These are phyloP conservation scores for Ustilago shanxiensis DNA, from an alignment of 1,284 basidiomycete species.

Conservation along the genomic window DNA sequence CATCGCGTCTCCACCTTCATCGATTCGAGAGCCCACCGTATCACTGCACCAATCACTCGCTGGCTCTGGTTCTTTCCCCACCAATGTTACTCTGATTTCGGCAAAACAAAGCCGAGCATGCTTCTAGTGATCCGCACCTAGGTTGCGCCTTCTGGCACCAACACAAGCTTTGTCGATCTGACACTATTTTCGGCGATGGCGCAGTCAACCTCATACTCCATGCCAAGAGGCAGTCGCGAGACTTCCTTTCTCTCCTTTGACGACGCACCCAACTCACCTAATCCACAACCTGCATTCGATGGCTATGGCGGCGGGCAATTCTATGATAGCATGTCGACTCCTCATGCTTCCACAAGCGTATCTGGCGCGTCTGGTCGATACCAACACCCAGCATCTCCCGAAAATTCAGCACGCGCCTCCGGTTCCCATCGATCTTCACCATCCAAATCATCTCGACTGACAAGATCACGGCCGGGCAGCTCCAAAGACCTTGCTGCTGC, in stretches of 20 bases:
- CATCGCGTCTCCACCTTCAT: neutral
- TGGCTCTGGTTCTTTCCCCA: neutral
- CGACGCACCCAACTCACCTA: slow-evolving; percentile 26
- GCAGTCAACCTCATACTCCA: slow-evolving; percentile 10
- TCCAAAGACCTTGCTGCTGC: slow-evolving; percentile 17
- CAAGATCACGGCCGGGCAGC: slow-evolving; percentile 11
- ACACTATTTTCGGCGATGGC: slow-evolving; percentile 11
- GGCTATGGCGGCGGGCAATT: slow-evolving; percentile 1
- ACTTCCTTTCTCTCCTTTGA: slow-evolving; percentile 41
- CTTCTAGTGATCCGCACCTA: slow-evolving; percentile 6
- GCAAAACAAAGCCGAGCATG: slow-evolving; percentile 10
- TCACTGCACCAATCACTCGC: neutral
- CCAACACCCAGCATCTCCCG: slow-evolving; percentile 6
- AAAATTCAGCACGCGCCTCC: neutral
- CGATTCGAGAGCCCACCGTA: neutral
- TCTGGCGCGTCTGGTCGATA: neutral
- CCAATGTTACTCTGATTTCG: slow-evolving; percentile 16
- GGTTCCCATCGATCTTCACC: slow-evolving; percentile 18
- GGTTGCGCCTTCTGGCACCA: neutral
- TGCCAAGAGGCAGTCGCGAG: slow-evolving; percentile 10
- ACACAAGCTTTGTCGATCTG: neutral
- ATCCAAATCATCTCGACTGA: slow-evolving; percentile 13
- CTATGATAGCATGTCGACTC: neutral
- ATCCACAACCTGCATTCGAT: neutral
- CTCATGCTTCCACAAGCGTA: neutral